Evolutionary conservation across 2,329 filamentous ascomycete genomes (phyloP).

Genomic region (Paecilomyces dactylethromorphus): DNA sequence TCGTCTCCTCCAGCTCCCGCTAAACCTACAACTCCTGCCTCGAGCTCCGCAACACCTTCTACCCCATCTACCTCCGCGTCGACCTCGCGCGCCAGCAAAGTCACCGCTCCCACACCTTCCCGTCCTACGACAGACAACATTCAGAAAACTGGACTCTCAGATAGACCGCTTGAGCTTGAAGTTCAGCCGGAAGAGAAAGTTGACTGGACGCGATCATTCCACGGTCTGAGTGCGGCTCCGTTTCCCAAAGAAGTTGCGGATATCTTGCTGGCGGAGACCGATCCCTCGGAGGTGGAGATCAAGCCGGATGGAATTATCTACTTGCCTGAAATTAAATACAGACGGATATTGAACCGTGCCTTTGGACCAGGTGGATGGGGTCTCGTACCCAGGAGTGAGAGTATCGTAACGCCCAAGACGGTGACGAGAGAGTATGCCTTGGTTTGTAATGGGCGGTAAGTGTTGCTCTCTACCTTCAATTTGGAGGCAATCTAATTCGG

Average conservation of each 20-base stretch:
- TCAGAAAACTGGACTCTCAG: conserved; percentile 30
- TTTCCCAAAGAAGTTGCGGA: conserved; percentile 65
- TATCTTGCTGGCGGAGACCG: conserved; percentile 61
- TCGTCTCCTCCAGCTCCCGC: conserved; percentile 10
- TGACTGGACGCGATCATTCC: conserved; percentile 80
- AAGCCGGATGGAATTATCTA: conserved; percentile 97
- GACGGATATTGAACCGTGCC: conserved; percentile 77
- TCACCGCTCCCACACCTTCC: conserved; percentile 17
- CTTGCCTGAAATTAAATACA: conserved; percentile 96
- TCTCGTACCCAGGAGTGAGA: conserved; percentile 77
- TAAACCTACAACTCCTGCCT: conserved; percentile 5
- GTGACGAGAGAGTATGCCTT: conserved; percentile 91
- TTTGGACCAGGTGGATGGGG: conserved; percentile 98
- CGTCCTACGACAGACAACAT: conserved; percentile 29
- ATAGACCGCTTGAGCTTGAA: conserved; percentile 27
- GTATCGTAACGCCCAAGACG: conserved; percentile 72
- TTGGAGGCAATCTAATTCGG: not conserved
- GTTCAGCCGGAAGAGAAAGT: conserved; percentile 40
- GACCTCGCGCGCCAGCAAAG: conserved; percentile 10
- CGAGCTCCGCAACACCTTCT: conserved; percentile 6
- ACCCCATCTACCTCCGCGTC: conserved; percentile 10
- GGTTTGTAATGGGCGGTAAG: conserved; percentile 75
- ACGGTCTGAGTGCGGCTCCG: conserved; percentile 64
- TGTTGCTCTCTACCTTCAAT: not conserved
- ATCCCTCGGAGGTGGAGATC: conserved; percentile 77